These are phyloP conservation scores for Saccharomycopsis sp. DNA, from an alignment of 805 yeast species.

Conservation along the genomic window DNA sequence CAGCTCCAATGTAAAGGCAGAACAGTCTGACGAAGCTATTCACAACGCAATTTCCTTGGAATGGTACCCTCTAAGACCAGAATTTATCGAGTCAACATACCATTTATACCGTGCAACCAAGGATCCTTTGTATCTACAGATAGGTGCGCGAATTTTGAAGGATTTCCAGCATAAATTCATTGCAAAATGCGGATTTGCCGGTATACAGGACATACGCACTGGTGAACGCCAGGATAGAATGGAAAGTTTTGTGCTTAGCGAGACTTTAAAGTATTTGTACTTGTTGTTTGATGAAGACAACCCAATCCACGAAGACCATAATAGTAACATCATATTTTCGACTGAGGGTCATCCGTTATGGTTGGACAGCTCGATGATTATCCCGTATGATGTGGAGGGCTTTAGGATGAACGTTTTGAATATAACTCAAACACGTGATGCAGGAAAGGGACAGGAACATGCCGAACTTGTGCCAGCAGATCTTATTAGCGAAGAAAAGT, in stretches of 20 bases:
- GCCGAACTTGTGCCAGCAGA: constrained; percentile 10
- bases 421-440: constrained; percentile 23
- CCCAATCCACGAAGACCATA: constrained; percentile 37
- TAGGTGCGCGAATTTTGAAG: constrained; percentile 60
- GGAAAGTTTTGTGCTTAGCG: constrained; percentile 89
- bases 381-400: constrained; percentile 23
- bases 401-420: constrained; percentile 13
- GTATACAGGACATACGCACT: constrained; percentile 59
- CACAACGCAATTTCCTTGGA: constrained; percentile 45
- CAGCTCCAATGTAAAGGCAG: constrained; percentile 5
- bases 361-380: constrained; percentile 39
- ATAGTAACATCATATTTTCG: constrained; percentile 47
- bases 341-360: constrained; percentile 94
- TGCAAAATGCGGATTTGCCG: constrained; percentile 75
- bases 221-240: constrained; percentile 68
- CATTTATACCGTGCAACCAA: constrained; percentile 74
- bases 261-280: constrained; percentile 77
- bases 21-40: neutral
- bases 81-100: constrained; percentile 84
- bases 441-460: constrained; percentile 15
- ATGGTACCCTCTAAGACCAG: constrained; percentile 94
- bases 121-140: constrained; percentile 75
- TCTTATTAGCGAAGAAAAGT: neutral
- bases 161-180: constrained; percentile 47
- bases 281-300: constrained; percentile 69